A percentile compares a stretch with the other conserved stretches of the same genome.
These are phyloP conservation scores for Botrytis hyacinthi DNA, from an alignment of 2,329 filamentous ascomycete genomes.

Conservation along the genomic window DNA sequence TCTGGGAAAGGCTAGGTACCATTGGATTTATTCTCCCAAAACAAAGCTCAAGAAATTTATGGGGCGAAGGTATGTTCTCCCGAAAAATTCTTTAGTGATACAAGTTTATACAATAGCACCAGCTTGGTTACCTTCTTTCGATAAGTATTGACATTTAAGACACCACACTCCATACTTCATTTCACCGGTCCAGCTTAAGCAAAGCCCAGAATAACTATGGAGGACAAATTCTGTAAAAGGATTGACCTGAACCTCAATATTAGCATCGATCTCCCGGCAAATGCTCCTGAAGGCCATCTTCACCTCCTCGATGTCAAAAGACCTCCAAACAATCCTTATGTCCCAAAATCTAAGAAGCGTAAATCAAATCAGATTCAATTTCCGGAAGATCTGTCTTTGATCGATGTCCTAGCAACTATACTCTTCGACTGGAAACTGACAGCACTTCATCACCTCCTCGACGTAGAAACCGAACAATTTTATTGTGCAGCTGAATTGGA, in stretches of 20 bases:
- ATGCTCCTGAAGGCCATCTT: neutral
- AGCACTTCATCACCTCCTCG: neutral
- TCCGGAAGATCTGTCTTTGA: neutral
- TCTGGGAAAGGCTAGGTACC: neutral
- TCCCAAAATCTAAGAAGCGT: accelerated
- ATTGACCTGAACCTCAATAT: neutral
- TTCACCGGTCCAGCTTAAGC: neutral
- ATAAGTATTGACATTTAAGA: neutral
- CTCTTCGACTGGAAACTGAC: neutral
- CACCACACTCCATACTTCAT: neutral
- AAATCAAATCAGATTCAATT: neutral
- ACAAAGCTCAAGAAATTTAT: neutral
- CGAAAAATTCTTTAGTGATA: neutral
- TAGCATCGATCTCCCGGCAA: neutral
- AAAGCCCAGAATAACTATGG: neutral
- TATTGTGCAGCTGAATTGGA: neutral
- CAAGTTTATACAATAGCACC: neutral
- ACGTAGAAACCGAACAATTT: neutral
- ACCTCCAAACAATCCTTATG: neutral
- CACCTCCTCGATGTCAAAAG: neutral
- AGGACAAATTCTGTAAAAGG: neutral
- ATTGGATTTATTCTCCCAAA: neutral
- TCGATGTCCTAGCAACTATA: neutral
- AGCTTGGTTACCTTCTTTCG: neutral
- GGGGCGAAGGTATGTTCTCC: neutral